Base-by-base conservation (phyloP, 306 rosid species). In the Begonia fuchsioides region DNA sequence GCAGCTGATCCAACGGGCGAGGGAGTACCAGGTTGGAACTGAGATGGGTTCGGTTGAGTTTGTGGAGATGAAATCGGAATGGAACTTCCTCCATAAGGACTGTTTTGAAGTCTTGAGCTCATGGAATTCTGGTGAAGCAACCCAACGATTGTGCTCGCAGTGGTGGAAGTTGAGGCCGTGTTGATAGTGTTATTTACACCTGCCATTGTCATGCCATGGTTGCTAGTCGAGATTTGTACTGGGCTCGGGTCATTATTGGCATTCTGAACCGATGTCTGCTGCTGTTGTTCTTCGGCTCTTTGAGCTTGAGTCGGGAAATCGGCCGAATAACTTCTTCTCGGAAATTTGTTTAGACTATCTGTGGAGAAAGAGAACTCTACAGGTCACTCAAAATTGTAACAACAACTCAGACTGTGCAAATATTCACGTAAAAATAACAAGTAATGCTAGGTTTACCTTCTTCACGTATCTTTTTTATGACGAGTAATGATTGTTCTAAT, bases 331-430 rank as follows among this genome's bases (percentile, higher is more conserved):
- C 64, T 60, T 69, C 87, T 77, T 58, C 98, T 69, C 49, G 98
- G 98, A 59, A 77, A 92, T 75, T 92, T 92, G 59, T 80, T 75
- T 60, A 92, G 72, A 68, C 96, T 92, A 51, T 92, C 98, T 92
- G 75, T 32, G 35, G 35, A 26, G 35, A 26, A 26, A 26, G 3
- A 26, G 35, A 26, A 26, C 8, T 26, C 4, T 4, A 2, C 0
- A 1, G 3, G 35, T 5, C 35, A 26, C 35, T 44, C 65, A 55
- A 47, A 59, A 18, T 54, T 13, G 17, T 50, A 55, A 43, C 38
- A 54, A 54, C 10, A 54, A 54, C 9, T n/a, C 43, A 19, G 47
- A 13, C 17, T 32, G 35, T 5, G 2, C 55, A 32, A 13, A 32
- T 35, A n/a, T n/a, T n/a, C n/a, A n/a, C n/a, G n/a, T n/a, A n/a